Evolutionary conservation across 2,329 filamentous ascomycete genomes (phyloP).

Genomic region (Fusarium tuaranense): DNA sequence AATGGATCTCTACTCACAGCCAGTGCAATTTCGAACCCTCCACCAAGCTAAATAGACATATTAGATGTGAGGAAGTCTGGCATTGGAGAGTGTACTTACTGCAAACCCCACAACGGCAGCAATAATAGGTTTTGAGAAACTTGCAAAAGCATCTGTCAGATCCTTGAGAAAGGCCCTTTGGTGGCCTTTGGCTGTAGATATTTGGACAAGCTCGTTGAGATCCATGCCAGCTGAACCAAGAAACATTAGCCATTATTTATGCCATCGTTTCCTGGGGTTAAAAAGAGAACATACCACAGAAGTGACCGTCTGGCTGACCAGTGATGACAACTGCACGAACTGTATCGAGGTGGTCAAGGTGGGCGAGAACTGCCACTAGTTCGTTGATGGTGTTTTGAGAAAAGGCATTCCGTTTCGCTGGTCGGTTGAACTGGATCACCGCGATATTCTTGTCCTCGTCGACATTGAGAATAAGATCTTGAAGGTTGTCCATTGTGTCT

Average conservation of each 20-base stretch:
- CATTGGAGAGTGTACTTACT: not conserved
- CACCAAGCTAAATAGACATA: constrained; percentile 12
- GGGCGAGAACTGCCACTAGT: constrained; percentile 15
- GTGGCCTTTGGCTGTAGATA: constrained; percentile 29
- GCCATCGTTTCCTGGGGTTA: too few relatives aligned
- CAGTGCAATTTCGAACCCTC: constrained; percentile 35
- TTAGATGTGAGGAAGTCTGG: not conserved
- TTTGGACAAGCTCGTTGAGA: constrained; percentile 27
- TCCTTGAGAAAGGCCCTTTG: constrained; percentile 28
- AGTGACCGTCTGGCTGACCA: constrained; percentile 28
- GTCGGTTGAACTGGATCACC: constrained; percentile 31
- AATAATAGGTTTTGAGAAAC: constrained; percentile 29
- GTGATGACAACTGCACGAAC: constrained; percentile 27
- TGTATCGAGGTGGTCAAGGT: constrained; percentile 17
- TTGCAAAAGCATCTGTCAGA: constrained; percentile 26
- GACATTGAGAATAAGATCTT: constrained; percentile 19
- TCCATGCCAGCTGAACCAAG: constrained; percentile 27
- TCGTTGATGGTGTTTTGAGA: constrained; percentile 30
- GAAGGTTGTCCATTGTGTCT: constrained; percentile 25
- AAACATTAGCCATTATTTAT: not conserved
- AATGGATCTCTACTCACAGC: constrained; percentile 15
- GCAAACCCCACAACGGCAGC: constrained; percentile 34
- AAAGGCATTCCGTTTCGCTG: constrained; percentile 34
- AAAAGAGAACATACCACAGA: constrained; percentile 26
- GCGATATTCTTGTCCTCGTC: constrained; percentile 14